A percentile compares a stretch with the other conserved stretches of the same genome.
Evolutionary conservation across 805 yeast species (phyloP).

Genomic region (Komagataella mondaviorum): DNA sequence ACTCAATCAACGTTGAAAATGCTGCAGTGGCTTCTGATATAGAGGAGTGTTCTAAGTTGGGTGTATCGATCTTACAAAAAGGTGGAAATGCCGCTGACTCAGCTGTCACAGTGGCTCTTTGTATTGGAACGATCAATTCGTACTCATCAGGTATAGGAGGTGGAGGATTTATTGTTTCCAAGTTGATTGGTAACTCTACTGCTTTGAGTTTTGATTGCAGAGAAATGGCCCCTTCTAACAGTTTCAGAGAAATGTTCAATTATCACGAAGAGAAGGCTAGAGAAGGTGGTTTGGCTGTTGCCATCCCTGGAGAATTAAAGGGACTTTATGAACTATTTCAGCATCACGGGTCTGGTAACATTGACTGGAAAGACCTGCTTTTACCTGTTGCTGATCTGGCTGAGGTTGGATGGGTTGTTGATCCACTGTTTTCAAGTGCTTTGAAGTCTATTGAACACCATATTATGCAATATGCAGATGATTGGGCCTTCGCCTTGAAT

Average conservation of each 20-base stretch:
- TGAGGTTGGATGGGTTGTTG: conserved; percentile 48
- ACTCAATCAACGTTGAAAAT: conserved; percentile 23
- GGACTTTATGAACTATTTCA: conserved; percentile 58
- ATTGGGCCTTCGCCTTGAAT: conserved; percentile 46
- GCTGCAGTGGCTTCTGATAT: conserved; percentile 65
- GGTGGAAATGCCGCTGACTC: conserved; percentile 92
- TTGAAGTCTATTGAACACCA: conserved; percentile 22
- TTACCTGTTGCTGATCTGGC: conserved; percentile 63
- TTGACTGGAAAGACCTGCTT: conserved; percentile 61
- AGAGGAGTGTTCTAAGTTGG: conserved; percentile 49
- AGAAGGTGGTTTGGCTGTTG: conserved; percentile 82
- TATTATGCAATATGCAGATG: conserved; percentile 17
- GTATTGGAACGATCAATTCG: conserved; percentile 75
- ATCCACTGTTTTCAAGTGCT: conserved; percentile 27
- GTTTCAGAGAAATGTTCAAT: conserved; percentile 54
- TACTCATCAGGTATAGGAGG: conserved; percentile 91
- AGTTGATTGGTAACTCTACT: conserved; percentile 22
- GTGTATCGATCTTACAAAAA: conserved; percentile 33
- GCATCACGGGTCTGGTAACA: conserved; percentile 55
- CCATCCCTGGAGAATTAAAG: conserved; percentile 81
- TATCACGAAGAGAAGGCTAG: conserved; percentile 34
- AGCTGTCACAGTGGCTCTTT: conserved; percentile 75
- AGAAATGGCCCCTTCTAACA: conserved; percentile 66
- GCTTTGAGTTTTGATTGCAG: conserved; percentile 70
- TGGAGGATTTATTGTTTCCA: conserved; percentile 69